Percentiles rank a stretch among this genome's conserved stretches.
These are phyloP conservation scores for Hibiscus trionum DNA, from an alignment of 345 rosid species.

Conservation along the genomic window DNA sequence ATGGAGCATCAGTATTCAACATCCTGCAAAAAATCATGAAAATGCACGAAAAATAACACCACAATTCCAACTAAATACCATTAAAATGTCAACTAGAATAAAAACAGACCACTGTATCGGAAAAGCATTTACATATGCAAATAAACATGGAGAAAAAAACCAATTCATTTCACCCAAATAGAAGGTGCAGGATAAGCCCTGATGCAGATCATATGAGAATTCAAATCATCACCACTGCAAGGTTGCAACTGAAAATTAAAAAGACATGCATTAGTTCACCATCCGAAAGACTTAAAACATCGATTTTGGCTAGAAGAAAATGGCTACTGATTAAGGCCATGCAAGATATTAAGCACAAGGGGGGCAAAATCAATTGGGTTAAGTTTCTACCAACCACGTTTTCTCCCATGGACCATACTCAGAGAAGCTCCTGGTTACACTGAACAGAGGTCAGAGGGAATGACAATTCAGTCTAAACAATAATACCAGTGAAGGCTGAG, in stretches of 20 bases:
- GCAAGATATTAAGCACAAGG: neutral
- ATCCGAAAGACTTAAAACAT: neutral
- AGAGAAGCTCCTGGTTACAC: neutral
- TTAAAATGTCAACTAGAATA: too few relatives aligned
- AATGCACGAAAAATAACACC: too few relatives aligned
- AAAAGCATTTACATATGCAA: too few relatives aligned
- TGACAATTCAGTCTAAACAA: constrained; percentile 21
- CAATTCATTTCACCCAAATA: too few relatives aligned
- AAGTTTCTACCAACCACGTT: neutral
- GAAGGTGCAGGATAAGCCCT: too few relatives aligned
- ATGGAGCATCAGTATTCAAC: neutral
- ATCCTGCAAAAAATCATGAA: too few relatives aligned
- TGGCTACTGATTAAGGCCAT: neutral
- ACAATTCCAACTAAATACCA: too few relatives aligned
- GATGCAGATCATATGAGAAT: too few relatives aligned
- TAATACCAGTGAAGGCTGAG: constrained; percentile 22
- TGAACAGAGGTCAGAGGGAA: neutral
- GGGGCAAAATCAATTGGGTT: neutral
- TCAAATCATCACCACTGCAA: neutral
- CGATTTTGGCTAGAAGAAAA: neutral
- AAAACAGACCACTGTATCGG: too few relatives aligned
- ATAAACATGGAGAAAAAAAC: too few relatives aligned
- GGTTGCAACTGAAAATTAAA: neutral
- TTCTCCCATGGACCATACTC: constrained; percentile 4
- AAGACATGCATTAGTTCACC: neutral